Base-by-base conservation (phyloP, 1,284 basidiomycete species). In the Trametes pubescens region DNA sequence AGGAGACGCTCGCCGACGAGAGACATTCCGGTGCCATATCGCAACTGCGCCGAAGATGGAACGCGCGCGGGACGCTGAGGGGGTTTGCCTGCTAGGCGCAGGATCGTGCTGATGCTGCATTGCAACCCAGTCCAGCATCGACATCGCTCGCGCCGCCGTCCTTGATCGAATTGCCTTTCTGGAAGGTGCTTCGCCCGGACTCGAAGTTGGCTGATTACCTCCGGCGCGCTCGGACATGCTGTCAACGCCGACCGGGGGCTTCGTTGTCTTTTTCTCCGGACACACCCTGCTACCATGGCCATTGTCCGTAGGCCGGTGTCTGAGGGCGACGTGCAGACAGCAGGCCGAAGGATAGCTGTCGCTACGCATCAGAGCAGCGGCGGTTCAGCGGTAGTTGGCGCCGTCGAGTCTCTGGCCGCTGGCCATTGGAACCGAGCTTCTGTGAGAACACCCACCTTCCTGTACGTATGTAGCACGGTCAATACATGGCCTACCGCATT, bases 211-310 rank as follows among this genome's bases (percentile, higher is more conserved):
- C 43, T 44, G n/a, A 34, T 18, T 51, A n/a, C 59, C 59, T 67
- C 65, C 65, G 66, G 57, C 51, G 35, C 62, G 24, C 48, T 44
- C 66, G 66, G 66, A 62, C 37, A 34, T 57, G 57, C 59, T 57
- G 62, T 53, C 54, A 66, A 49, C 51, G 24, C 55, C 51, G 37
- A 49, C 57, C 59, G 56, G 62, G n/a, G 29, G 21, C 44, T 35
- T 24, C 16, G 29, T 38, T 43, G 26, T 32, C 38, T 44, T 40
- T 40, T 51, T 21, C 51, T 38, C 56, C 44, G 62, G 55, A 35
- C 37, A 14, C 37, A 21, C 8, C 35, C 32, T 11, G 11, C 52
- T 21, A 24, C 40, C 21, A 38, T 2, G n/a, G 8, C 2, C 7
- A 14, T 32, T 32, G 26, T 49, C 10, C 48, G 24, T 9, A 32